phyloP scores from a whole-genome alignment of 2,329 filamentous ascomycete species.

The Tolypocladium nubicola region DNA sequence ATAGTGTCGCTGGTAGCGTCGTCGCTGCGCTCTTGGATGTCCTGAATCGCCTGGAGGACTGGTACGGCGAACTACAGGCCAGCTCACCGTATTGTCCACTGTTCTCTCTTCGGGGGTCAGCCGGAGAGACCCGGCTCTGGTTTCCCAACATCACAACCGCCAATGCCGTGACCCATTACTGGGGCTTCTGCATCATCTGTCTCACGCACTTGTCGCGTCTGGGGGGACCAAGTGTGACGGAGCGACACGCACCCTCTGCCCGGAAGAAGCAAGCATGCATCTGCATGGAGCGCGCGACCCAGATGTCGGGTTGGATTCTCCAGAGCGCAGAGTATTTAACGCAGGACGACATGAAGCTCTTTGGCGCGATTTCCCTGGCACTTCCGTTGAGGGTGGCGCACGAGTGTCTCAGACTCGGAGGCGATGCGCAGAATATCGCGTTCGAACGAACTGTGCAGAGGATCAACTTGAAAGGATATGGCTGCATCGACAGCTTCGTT shows the following conservation, averaged over 20 bases:
- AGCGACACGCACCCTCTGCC: neutral
- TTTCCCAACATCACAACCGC: slow-evolving; percentile 24
- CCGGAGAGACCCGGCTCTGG: slow-evolving; percentile 9
- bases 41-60: neutral
- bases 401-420: slow-evolving; percentile 1
- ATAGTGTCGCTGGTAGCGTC: too few relatives aligned
- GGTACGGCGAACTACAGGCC: neutral
- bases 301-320: slow-evolving; percentile 12
- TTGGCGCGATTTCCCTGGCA: slow-evolving; percentile 22
- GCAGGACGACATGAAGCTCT: slow-evolving; percentile 27
- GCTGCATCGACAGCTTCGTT: too few relatives aligned
- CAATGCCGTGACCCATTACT: slow-evolving; percentile 25
- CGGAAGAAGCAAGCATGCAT: neutral
- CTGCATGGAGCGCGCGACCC: slow-evolving; percentile 6
- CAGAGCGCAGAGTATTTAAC: slow-evolving; percentile 25
- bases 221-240: neutral
- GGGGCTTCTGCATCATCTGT: slow-evolving; percentile 26
- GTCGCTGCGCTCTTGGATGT: neutral
- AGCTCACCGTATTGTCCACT: neutral
- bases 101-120: neutral
- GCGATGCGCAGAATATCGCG: neutral
- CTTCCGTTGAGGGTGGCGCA: slow-evolving; percentile 17
- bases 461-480: neutral
- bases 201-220: slow-evolving; percentile 13
- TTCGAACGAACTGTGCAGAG: slow-evolving; percentile 1